Evolutionary conservation across 2,329 filamentous ascomycete species (phyloP), one percentile per base, ranked within the genome.

Genomic region (Talaromyces piceae): DNA sequence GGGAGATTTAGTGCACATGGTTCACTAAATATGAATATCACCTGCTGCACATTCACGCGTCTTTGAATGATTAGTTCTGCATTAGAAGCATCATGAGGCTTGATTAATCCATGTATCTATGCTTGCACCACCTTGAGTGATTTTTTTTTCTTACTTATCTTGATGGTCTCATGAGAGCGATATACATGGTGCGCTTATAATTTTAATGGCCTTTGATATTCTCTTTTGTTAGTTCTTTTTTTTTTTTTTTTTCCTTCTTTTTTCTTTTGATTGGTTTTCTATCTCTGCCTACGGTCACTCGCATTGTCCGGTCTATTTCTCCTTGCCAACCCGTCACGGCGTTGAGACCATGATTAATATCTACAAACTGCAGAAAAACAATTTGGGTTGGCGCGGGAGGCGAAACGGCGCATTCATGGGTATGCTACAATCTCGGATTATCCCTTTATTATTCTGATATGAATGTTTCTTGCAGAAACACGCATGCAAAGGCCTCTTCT

Each of bases 1-100:
- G 46, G 65, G 67, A 8, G 68, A 71, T 54, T 55, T 72, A 23
- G 53, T 71, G 47, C 67, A 66, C 47, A 67, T 61, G 22, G 67
- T 67, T 54, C 63, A 51, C 37, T 54, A 43, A 47, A 43, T 43
- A 43, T 43, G 7, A 30, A 30, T 30, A 30, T 30, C 7, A 30
- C 28, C 7, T 26, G 22, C 39, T 43, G 6, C 33, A 20, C 16
- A 9, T 5, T n/a, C 2, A 16, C 12, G 16, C 12, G 16, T 37
- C 4, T 37, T 33, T 13, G 9, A 33, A 16, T 4, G 11, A 18
- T n/a, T 31, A n/a, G 7, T 18, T 37, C 20, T 20, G 33, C 33
- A 37, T 20, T 9, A 37, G 20, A 43, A 12, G 23, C 39, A 13
- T 2, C 11, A 37, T 9, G 16, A 18, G 33, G 33, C 16, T 37